Evolutionary conservation across 305 asterid genomes (phyloP).

Genomic region (Striga hermonthica): DNA sequence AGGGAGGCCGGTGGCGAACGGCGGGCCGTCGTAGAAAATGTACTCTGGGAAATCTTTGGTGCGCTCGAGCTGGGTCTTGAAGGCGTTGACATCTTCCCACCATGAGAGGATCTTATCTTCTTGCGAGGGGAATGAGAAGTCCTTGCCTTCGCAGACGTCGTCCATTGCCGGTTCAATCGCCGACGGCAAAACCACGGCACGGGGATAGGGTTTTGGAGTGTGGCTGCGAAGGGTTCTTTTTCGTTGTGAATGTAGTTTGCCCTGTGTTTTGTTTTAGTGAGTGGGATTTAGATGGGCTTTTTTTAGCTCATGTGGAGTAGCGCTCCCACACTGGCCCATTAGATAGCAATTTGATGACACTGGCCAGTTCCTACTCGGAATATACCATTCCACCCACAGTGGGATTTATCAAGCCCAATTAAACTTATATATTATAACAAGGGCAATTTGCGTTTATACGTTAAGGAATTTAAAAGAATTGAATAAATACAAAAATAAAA

Average conservation of each 20-base stretch:
- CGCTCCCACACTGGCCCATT: no score
- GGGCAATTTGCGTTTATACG: no score
- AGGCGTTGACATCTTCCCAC: conserved; percentile 72
- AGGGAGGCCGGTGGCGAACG: conserved; percentile 96
- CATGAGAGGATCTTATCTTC: conserved; percentile 65
- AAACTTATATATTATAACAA: no score
- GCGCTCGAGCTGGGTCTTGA: conserved; percentile 69
- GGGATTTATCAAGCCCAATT: no score
- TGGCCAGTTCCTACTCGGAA: no score
- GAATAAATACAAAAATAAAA: no score
- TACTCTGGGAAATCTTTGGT: conserved; percentile 77
- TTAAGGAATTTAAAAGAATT: no score
- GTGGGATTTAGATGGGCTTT: no score
- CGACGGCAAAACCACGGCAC: conserved; percentile 33
- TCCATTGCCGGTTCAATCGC: conserved; percentile 51
- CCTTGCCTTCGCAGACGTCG: conserved; percentile 88
- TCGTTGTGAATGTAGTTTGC: not conserved
- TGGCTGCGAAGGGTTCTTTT: not conserved
- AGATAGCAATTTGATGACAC: no score
- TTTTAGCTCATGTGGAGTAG: no score
- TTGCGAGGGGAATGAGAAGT: conserved; percentile 76
- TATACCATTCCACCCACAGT: no score
- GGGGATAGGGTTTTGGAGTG: conserved; percentile 40
- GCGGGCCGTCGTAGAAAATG: conserved; percentile 93
- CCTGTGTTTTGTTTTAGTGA: no score